Percentiles rank a stretch among this genome's conserved stretches.
Conservation (phyloP, 768 basidiomycete species). For the Xerocomellus intermedius region DNA sequence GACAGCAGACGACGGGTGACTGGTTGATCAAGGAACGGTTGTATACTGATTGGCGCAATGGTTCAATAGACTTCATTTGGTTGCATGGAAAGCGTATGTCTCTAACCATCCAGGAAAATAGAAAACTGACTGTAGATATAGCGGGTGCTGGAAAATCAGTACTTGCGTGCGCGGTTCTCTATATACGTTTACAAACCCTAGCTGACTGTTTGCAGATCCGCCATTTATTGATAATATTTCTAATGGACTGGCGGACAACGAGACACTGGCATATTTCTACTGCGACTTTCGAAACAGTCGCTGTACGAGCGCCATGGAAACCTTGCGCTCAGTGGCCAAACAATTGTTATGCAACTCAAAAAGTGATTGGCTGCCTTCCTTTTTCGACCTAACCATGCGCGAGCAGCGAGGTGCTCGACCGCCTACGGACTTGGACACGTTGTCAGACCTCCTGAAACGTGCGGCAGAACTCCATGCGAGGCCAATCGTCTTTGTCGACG, state of each 20-base stretch:
- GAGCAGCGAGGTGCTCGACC: neutral
- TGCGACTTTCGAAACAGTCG: slow-evolving; percentile 8
- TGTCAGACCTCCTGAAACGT: neutral
- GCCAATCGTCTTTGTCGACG: slow-evolving; percentile 10
- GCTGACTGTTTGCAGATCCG: no score
- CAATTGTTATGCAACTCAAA: slow-evolving; percentile 2
- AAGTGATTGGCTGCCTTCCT: neutral
- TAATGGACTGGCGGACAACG: neutral
- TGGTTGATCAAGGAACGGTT: neutral
- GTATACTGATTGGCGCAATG: neutral
- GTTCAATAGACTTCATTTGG: slow-evolving; percentile 1
- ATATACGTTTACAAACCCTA: no score
- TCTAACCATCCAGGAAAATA: neutral
- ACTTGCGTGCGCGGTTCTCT: neutral
- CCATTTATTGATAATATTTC: neutral
- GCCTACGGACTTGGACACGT: neutral
- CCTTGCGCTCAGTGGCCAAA: neutral
- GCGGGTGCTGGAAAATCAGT: neutral
- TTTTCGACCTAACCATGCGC: slow-evolving; percentile 2
- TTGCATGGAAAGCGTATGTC: slow-evolving; percentile 1
- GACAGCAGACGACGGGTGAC: neutral
- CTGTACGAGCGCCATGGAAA: neutral
- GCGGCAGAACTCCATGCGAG: neutral
- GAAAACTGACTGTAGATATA: neutral
- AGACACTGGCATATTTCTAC: slow-evolving; percentile 8